A percentile compares a stretch with the other conserved stretches of the same genome.
phyloP scores from a whole-genome alignment of 2,329 filamentous ascomycete species.

The Nemania sp. region DNA sequence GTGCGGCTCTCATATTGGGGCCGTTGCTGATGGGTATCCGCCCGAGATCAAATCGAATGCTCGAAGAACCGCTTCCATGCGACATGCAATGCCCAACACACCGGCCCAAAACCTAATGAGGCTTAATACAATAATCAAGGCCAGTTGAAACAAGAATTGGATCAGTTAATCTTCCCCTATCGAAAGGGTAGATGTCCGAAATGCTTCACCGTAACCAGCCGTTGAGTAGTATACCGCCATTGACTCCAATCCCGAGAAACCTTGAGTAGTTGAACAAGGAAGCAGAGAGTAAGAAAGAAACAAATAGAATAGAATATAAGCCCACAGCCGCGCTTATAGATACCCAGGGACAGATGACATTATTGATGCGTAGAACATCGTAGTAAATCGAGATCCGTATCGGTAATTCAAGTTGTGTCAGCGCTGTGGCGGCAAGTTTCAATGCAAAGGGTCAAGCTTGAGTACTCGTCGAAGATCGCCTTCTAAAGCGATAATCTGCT shows the following conservation, averaged over 20 bases:
- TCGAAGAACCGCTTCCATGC: constrained; percentile 19
- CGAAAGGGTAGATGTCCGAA: constrained; percentile 36
- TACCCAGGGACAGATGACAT: constrained; percentile 12
- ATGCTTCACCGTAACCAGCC: constrained; percentile 34
- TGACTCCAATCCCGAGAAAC: constrained; percentile 27
- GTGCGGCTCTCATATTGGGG: constrained; percentile 7
- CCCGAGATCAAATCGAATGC: constrained; percentile 22
- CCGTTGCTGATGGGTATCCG: constrained; percentile 8
- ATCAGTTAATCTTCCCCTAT: constrained; percentile 27
- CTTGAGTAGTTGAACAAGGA: constrained; percentile 23
- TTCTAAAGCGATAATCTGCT: constrained; percentile 55
- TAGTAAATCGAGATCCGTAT: constrained; percentile 13
- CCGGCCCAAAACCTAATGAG: constrained; percentile 26
- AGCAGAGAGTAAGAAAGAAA: constrained; percentile 25
- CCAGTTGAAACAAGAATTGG: constrained; percentile 31
- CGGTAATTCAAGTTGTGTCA: background rate
- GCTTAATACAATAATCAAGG: constrained; percentile 36
- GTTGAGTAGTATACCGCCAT: constrained; percentile 31
- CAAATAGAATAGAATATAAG: constrained; percentile 18
- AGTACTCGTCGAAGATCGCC: constrained; percentile 57
- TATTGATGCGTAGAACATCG: constrained; percentile 29
- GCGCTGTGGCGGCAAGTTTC: constrained; percentile 3
- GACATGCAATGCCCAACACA: constrained; percentile 26
- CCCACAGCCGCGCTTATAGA: constrained; percentile 21
- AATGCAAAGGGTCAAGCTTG: constrained; percentile 42